Evolutionary conservation across 495 filamentous ascomycete species (phyloP).

Genomic region (Alectoria sarmentosa): DNA sequence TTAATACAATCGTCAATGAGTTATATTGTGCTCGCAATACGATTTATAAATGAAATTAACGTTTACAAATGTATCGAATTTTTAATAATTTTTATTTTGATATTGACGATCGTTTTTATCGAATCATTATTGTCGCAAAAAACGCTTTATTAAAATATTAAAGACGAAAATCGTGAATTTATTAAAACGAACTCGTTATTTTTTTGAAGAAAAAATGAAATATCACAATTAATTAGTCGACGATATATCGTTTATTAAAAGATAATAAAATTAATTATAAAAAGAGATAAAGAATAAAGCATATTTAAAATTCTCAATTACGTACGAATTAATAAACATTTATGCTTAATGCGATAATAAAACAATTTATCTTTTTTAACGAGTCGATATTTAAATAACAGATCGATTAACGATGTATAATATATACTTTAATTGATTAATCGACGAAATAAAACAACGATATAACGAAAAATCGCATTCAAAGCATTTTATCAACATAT

Average conservation of each 20-base stretch:
- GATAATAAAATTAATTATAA: background rate
- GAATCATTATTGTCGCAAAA: background rate
- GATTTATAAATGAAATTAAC: background rate
- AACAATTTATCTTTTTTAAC: background rate
- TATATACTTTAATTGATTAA: background rate
- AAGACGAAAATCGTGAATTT: background rate
- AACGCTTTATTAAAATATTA: background rate
- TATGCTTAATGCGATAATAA: background rate
- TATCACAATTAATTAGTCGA: background rate
- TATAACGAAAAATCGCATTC: background rate
- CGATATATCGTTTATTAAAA: background rate
- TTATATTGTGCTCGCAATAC: background rate
- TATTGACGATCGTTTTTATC: background rate
- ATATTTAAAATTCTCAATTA: background rate
- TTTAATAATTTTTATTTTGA: background rate
- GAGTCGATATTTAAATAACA: background rate
- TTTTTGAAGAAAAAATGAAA: background rate
- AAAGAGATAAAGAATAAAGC: background rate
- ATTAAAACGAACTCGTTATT: background rate
- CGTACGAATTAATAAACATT: background rate
- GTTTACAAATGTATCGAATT: background rate
- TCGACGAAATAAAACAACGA: background rate
- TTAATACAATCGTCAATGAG: background rate
- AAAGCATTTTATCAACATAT: background rate
- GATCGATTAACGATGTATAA: background rate